Conservation (phyloP, 352 stramenopile species). For the Lagenidium giganteum region DNA sequence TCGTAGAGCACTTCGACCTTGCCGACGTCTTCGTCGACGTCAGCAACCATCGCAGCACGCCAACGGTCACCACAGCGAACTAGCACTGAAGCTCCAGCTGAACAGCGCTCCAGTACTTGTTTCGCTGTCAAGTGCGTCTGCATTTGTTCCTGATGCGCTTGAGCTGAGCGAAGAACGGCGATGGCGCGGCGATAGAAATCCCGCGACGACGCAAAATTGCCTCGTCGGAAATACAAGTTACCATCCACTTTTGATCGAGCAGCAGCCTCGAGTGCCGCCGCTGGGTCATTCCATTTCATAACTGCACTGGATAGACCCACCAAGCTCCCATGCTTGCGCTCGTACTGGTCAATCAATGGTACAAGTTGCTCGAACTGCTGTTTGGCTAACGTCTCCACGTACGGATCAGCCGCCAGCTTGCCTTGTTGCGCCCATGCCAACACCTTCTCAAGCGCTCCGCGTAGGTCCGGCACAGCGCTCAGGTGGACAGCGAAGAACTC, state of each 20-base stretch:
- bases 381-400: conserved; percentile 34
- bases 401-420: conserved; percentile 33
- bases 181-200: conserved; percentile 62
- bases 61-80: conserved; percentile 24
- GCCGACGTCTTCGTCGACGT: conserved; percentile 33
- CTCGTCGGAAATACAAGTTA: conserved; percentile 57
- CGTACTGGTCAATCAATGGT: conserved; percentile 46
- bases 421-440: conserved; percentile 27
- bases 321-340: conserved; percentile 44
- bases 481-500: conserved; percentile 13
- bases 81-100: conserved; percentile 47
- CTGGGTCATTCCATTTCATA: no score
- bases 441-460: conserved; percentile 52
- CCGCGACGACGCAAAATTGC: conserved; percentile 49
- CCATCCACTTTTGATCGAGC: conserved; percentile 40
- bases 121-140: conserved; percentile 23
- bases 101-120: conserved; percentile 32
- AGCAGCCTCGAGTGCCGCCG: conserved; percentile 16
- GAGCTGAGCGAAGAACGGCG: conserved; percentile 32
- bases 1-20: conserved; percentile 66
- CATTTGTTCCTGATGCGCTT: conserved; percentile 38
- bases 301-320: conserved; percentile 38
- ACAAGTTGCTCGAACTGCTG: conserved; percentile 31
- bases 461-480: conserved; percentile 41
- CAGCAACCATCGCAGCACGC: conserved; percentile 58